Conservation (phyloP, 78 protist species). For the Bigelowiella natans region DNA sequence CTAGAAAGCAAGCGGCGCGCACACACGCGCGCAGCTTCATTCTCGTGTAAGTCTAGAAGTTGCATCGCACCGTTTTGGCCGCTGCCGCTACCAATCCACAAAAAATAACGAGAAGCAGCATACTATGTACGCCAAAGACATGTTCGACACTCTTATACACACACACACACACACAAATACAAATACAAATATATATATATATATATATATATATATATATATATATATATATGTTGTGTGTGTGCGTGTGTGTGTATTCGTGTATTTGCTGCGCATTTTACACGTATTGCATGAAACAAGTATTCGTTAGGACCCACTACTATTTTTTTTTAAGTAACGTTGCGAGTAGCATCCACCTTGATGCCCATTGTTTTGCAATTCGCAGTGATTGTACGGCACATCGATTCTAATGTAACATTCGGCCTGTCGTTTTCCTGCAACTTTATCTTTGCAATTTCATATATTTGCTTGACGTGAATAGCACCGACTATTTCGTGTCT, state of each 20-base stretch:
- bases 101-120: too few relatives aligned
- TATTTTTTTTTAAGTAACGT: neutral
- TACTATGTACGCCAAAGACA: too few relatives aligned
- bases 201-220: neutral
- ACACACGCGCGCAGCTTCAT: too few relatives aligned
- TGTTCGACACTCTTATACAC: neutral
- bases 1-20: too few relatives aligned
- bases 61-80: too few relatives aligned
- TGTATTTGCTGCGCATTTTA: neutral
- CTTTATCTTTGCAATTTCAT: constrained; percentile 43
- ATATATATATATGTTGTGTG: neutral
- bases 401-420: neutral
- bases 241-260: neutral
- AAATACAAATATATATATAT: neutral
- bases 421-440: neutral
- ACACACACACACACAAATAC: neutral
- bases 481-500: constrained; percentile 1
- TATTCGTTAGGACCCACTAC: neutral
- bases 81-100: too few relatives aligned
- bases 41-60: too few relatives aligned
- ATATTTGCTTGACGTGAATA: constrained; percentile 24
- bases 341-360: neutral
- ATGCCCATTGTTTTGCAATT: neutral
- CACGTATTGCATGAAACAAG: neutral
- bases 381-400: neutral